Evolutionary conservation across 2,329 filamentous ascomycete genomes (phyloP).

Genomic region (Bisporella sp.): DNA sequence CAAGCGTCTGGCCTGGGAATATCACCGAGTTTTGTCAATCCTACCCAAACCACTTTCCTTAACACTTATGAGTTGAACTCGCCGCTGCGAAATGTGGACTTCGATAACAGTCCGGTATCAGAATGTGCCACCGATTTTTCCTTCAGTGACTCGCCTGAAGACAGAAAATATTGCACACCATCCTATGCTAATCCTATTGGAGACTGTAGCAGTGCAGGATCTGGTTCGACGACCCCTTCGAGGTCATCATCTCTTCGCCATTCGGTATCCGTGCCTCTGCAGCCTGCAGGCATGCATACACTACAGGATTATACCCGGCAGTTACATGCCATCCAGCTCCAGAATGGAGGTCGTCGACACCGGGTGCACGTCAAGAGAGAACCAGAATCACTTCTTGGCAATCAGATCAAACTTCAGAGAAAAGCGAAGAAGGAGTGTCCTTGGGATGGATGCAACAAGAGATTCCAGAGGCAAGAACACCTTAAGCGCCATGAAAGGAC

Average conservation of each 20-base stretch:
- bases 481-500: constrained; percentile 41
- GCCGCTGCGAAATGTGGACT: constrained; percentile 8
- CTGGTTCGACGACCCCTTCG: neutral
- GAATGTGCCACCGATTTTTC: constrained; percentile 4
- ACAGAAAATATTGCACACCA: neutral
- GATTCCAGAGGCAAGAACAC: constrained; percentile 42
- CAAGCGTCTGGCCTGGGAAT: constrained; percentile 10
- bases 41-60: constrained; percentile 21
- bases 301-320: neutral
- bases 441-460: constrained; percentile 34
- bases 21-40: constrained; percentile 18
- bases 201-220: neutral
- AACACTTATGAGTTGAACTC: constrained; percentile 13
- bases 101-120: constrained; percentile 7
- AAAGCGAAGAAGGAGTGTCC: constrained; percentile 35
- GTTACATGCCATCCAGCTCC: too few species aligned
- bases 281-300: neutral
- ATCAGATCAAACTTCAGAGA: constrained; percentile 17
- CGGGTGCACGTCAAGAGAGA: neutral
- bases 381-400: neutral
- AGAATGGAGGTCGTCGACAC: too few species aligned
- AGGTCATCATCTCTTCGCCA: neutral
- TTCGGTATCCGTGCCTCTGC: neutral
- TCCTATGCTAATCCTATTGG: neutral
- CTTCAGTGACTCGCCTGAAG: neutral